Percentiles rank a stretch among this genome's conserved stretches.
Evolutionary conservation across 2,329 filamentous ascomycete genomes (phyloP).

Genomic region (Orbilia ellipsospora): DNA sequence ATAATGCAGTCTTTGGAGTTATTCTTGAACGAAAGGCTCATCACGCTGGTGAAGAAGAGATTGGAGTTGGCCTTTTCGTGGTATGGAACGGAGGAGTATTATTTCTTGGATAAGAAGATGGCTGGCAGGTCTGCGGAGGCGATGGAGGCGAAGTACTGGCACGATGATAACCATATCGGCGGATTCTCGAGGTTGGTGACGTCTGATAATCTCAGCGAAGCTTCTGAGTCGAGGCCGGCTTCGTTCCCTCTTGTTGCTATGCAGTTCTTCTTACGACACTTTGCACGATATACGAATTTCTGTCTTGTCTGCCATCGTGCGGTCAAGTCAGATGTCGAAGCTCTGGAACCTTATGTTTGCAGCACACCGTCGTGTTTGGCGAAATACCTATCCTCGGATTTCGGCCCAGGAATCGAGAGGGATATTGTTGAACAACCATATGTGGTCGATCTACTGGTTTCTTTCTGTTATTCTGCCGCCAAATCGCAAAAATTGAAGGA

Average conservation of each 20-base stretch:
- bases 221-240: slow-evolving; percentile 60
- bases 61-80: slow-evolving; percentile 69
- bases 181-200: slow-evolving; percentile 47
- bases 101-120: slow-evolving; percentile 58
- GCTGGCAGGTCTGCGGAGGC: slow-evolving; percentile 19
- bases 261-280: slow-evolving; percentile 76
- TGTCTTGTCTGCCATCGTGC: slow-evolving; percentile 84
- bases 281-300: slow-evolving; percentile 84
- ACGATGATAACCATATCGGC: slow-evolving; percentile 56
- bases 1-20: slow-evolving; percentile 35
- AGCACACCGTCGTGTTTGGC: slow-evolving; percentile 79
- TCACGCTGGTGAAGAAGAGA: slow-evolving; percentile 72
- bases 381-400: slow-evolving; percentile 88
- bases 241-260: slow-evolving; percentile 69
- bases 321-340: slow-evolving; percentile 73
- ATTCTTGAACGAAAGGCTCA: slow-evolving; percentile 73
- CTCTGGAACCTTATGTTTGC: slow-evolving; percentile 83
- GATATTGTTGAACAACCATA: slow-evolving; percentile 82
- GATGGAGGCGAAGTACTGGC: slow-evolving; percentile 55
- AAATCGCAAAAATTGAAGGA: slow-evolving; percentile 64
- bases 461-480: slow-evolving; percentile 78
- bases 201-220: slow-evolving; percentile 66
- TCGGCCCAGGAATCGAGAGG: slow-evolving; percentile 85
- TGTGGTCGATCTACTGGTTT: slow-evolving; percentile 85
- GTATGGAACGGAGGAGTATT: slow-evolving; percentile 73